These are phyloP conservation scores for Cystofilobasidium ferigula DNA, from an alignment of 768 basidiomycete genomes.

Conservation along the genomic window DNA sequence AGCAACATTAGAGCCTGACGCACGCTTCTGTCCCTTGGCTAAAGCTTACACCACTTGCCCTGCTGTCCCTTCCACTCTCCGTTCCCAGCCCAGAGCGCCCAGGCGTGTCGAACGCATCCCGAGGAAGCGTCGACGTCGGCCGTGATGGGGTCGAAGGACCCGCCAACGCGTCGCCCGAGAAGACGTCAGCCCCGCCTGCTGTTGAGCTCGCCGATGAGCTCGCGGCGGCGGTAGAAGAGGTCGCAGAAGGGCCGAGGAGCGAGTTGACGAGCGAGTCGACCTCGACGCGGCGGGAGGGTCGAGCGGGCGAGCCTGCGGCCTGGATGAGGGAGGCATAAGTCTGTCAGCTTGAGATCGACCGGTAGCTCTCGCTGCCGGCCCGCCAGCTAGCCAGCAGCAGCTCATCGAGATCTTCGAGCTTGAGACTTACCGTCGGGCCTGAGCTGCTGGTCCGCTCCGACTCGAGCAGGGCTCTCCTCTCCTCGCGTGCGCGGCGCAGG, in stretches of 20 bases:
- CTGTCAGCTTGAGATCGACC: not conserved
- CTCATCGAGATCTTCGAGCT: not conserved
- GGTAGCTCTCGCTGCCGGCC: not conserved
- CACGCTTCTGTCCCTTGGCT: not conserved
- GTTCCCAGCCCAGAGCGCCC: not conserved
- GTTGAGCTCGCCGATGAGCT: not conserved
- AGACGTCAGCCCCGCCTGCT: not conserved
- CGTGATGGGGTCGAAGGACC: not conserved
- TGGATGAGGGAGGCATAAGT: not conserved
- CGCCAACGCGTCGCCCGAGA: not conserved
- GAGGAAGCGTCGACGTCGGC: not conserved
- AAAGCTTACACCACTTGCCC: not conserved
- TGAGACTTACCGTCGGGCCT: not conserved
- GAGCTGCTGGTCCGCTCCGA: conserved; percentile 25
- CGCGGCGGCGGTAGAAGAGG: not conserved
- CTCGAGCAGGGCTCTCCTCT: conserved; percentile 38
- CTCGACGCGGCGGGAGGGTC: conserved; percentile 42
- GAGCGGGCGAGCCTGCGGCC: conserved; percentile 1
- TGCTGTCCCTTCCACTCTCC: not conserved
- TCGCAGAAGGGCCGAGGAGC: conserved; percentile 43
- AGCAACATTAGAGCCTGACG: too few relatives aligned
- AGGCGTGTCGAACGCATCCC: not conserved
- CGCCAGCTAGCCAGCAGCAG: not conserved
- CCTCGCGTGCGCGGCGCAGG: conserved; percentile 63
- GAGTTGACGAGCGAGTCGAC: conserved; percentile 61